Percentiles rank a stretch among this genome's conserved stretches.
phyloP scores from a whole-genome alignment of 257 asterid species.

The Petrea volubilis region DNA sequence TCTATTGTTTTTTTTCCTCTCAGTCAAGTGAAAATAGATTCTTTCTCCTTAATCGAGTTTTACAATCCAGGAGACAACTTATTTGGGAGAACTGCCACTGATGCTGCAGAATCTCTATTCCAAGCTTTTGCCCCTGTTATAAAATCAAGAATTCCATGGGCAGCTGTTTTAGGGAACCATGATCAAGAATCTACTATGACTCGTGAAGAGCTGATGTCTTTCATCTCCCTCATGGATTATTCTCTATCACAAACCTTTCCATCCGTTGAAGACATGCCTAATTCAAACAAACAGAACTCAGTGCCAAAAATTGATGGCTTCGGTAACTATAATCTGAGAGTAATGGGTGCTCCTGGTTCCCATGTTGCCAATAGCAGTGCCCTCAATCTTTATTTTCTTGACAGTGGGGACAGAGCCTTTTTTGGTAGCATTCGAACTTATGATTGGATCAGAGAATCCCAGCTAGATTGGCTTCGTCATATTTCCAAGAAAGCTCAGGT shows the following conservation, averaged over 20 bases:
- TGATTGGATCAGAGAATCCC: constrained; percentile 95
- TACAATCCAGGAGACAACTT: constrained; percentile 76
- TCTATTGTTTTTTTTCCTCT: background rate
- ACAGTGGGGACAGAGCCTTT: constrained; percentile 85
- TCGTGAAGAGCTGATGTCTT: constrained; percentile 86
- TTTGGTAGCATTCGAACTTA: constrained; percentile 75
- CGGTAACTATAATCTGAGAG: constrained; percentile 80
- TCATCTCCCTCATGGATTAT: constrained; percentile 92
- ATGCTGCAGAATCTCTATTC: constrained; percentile 91
- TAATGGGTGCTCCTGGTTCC: constrained; percentile 81
- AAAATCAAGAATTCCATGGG: constrained; percentile 83
- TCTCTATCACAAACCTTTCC: constrained; percentile 85
- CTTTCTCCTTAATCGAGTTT: constrained; percentile 16
- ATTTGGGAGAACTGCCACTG: constrained; percentile 79
- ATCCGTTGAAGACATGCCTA: constrained; percentile 34
- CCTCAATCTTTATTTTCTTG: constrained; percentile 82
- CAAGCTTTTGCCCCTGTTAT: constrained; percentile 72
- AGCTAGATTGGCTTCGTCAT: constrained; percentile 75
- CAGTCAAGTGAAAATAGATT: background rate
- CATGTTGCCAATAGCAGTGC: constrained; percentile 59
- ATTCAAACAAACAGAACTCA: constrained; percentile 27
- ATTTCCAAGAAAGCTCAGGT: constrained; percentile 61
- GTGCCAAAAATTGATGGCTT: constrained; percentile 63
- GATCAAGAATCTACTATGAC: constrained; percentile 96
- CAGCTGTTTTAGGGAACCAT: constrained; percentile 92